phyloP scores from a whole-genome alignment of 2,329 filamentous ascomycete species.

The Xylaria sp. region DNA sequence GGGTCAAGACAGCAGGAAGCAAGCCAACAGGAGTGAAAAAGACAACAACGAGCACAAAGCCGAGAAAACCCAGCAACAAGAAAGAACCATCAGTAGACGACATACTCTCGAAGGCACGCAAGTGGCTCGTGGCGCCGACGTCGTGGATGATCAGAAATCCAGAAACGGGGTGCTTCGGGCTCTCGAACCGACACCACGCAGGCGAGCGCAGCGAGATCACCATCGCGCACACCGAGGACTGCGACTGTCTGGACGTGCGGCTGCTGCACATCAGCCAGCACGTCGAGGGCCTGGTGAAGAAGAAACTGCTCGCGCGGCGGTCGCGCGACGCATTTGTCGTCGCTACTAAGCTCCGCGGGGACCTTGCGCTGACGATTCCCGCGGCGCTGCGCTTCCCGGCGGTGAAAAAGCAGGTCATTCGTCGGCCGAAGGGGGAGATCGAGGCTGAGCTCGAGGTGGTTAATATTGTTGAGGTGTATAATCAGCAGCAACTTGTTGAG shows the following conservation, averaged over 20 bases:
- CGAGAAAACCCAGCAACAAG: background rate
- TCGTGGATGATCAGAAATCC: conserved; percentile 35
- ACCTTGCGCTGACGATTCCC: conserved; percentile 21
- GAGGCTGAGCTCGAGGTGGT: background rate
- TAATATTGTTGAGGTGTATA: conserved; percentile 29
- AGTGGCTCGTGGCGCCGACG: conserved; percentile 23
- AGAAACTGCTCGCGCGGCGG: conserved; percentile 13
- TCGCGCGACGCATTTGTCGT: conserved; percentile 39
- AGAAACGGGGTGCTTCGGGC: conserved; percentile 37
- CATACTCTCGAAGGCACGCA: conserved; percentile 29
- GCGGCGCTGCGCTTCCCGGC: conserved; percentile 19
- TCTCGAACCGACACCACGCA: conserved; percentile 2
- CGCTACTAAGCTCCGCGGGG: conserved; percentile 34
- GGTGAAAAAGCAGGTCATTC: conserved; percentile 9
- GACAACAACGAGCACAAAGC: background rate
- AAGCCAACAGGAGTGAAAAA: background rate
- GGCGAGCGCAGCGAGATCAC: conserved; percentile 31
- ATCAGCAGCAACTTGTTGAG: conserved; percentile 36
- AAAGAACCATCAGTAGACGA: conserved; percentile 2
- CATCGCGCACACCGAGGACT: conserved; percentile 33
- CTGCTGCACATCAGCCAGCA: conserved; percentile 35
- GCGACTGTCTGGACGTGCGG: conserved; percentile 36
- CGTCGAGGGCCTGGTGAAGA: conserved; percentile 19
- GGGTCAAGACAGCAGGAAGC: conserved; percentile 4
- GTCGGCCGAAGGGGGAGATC: conserved; percentile 11